phyloP scores from a whole-genome alignment of 2,329 filamentous ascomycete species.

The Aspergillus versicolor region DNA sequence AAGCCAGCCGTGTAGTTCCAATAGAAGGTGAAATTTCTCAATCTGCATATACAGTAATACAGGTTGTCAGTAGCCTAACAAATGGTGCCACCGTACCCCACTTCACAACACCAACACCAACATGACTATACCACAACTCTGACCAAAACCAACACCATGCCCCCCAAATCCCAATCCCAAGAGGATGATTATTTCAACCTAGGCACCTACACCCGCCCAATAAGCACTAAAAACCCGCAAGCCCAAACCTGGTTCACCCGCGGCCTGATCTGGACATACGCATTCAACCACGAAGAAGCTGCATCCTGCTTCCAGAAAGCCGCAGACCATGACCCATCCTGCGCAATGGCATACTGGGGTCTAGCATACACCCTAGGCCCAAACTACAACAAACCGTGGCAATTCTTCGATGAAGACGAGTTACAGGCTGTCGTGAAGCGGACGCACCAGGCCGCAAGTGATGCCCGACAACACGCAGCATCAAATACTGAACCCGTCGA shows the following conservation, averaged over 20 bases:
- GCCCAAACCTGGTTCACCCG: slow-evolving; percentile 37
- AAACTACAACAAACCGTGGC: slow-evolving; percentile 80
- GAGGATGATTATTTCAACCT: slow-evolving; percentile 28
- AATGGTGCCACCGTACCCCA: neutral
- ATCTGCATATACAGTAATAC: no score
- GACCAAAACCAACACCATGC: neutral
- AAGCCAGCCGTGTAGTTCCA: neutral
- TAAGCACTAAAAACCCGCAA: slow-evolving; percentile 25
- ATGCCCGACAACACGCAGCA: slow-evolving; percentile 42
- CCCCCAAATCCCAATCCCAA: neutral
- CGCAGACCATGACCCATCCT: slow-evolving; percentile 33
- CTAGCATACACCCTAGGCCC: slow-evolving; percentile 67
- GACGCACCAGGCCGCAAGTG: slow-evolving; percentile 46
- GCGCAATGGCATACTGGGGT: slow-evolving; percentile 44
- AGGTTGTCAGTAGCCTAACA: neutral
- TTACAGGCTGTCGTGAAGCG: slow-evolving; percentile 49
- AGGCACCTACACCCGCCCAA: slow-evolving; percentile 33
- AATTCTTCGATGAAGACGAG: slow-evolving; percentile 64
- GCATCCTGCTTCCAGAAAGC: slow-evolving; percentile 38
- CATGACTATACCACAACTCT: neutral
- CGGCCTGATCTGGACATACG: slow-evolving; percentile 36
- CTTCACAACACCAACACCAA: neutral
- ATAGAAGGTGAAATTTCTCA: neutral
- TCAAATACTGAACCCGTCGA: slow-evolving; percentile 46
- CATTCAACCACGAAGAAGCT: slow-evolving; percentile 43